phyloP scores from a whole-genome alignment of 352 stramenopile species.

The Achlya hypogyna region DNA sequence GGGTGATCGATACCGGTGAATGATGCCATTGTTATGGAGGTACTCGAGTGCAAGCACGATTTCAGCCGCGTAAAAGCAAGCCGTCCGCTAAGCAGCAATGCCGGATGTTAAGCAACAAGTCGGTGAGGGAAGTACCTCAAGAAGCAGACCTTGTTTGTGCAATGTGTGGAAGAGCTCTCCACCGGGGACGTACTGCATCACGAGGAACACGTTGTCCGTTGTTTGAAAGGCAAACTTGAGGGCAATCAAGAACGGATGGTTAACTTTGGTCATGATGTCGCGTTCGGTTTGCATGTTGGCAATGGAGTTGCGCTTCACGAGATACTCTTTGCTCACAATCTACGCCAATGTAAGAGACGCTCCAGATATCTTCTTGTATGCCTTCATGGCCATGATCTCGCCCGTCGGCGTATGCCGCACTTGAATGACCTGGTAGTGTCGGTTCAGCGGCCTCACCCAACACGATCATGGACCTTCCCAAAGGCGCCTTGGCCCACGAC shows the following conservation, averaged over 20 bases:
- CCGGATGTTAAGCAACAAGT: not conserved
- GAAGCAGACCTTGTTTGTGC: conserved; percentile 47
- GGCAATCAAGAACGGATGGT: conserved; percentile 75
- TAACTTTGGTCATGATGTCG: conserved; percentile 84
- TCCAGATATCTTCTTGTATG: conserved; percentile 22
- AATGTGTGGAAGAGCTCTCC: conserved; percentile 65
- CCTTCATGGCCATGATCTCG: conserved; percentile 81
- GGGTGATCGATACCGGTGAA: conserved; percentile 42
- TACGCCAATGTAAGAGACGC: conserved; percentile 19
- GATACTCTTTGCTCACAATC: conserved; percentile 81
- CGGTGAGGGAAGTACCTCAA: conserved; percentile 29
- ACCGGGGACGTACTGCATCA: conserved; percentile 67
- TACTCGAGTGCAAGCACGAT: conserved; percentile 77
- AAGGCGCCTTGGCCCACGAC: conserved; percentile 80
- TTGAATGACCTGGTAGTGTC: conserved; percentile 53
- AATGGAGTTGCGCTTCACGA: conserved; percentile 78
- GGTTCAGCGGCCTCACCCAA: not conserved
- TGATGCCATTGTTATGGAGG: conserved; percentile 65
- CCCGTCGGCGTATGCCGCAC: conserved; percentile 60
- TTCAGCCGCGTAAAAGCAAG: conserved; percentile 75
- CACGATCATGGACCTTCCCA: conserved; percentile 36
- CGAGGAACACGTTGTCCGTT: conserved; percentile 66
- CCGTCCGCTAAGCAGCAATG: conserved; percentile 29
- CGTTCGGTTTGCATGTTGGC: conserved; percentile 68
- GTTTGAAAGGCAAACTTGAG: conserved; percentile 78